Evolutionary conservation across 2,329 filamentous ascomycete species (phyloP), one percentile per base, ranked within the genome.

Genomic region (Sporothrix globosa): DNA sequence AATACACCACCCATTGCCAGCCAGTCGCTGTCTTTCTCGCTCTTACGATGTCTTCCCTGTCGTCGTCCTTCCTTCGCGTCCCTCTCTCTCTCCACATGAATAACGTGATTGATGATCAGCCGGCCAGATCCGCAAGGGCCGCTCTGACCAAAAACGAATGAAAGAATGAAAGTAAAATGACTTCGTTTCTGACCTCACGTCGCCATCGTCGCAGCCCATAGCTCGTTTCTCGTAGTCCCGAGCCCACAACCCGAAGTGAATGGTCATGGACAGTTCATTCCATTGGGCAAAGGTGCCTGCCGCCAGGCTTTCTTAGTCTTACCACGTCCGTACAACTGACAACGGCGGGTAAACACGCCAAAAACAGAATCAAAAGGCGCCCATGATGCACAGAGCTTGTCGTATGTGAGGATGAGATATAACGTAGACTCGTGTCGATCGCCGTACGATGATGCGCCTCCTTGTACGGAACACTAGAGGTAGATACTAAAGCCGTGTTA

Each of bases 111-210:
- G 41, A 44, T n/a, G 53, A 68, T 60, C 67, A 68, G 24, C 67
- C 67, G 67, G 67, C 67, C 67, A 68, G 53, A 68, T 68, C 67
- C 67, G 67, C 53, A 60, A 44, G 14, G 30, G 56, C 56, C 60
- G 60, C 60, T 30, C 21, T 30, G 60, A 48, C 27, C 27, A 13
- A 44, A n/a, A n/a, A n/a, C n/a, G n/a, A n/a, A n/a, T n/a, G n/a
- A n/a, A n/a, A n/a, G 27, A 17, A n/a, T 4, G 17, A 13, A 50
- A 50, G 5, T 11, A 50, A 50, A 21, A 50, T 2, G 50, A 21
- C n/a, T 67, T n/a, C 10, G 24, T 53, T 13, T 53, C 19, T 52
- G 58, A 46, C 39, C n/a, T 10, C 39, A 27, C n/a, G 41, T 48
- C 21, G 41, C 44, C 60, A 41, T 30, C 41, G 39, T 63, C 39